Conservation (phyloP, 495 filamentous ascomycete species). For the Endocarpon pusillum region DNA sequence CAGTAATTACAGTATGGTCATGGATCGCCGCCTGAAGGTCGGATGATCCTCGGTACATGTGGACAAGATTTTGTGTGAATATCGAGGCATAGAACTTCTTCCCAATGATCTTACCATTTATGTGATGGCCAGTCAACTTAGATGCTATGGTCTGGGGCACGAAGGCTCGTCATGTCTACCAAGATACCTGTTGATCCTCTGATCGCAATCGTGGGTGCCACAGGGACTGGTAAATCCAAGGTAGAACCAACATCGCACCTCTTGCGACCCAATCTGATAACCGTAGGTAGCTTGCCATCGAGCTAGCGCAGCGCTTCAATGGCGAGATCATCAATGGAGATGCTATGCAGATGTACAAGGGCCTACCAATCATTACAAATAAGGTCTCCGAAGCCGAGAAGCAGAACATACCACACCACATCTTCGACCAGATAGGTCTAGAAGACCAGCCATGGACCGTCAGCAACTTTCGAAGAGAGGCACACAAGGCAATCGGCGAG, state of each 20-base stretch:
- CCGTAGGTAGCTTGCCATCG: conserved; percentile 68
- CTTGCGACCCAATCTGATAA: conserved; percentile 10
- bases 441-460: conserved; percentile 71
- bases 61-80: no score
- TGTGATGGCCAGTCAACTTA: no score
- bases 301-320: conserved; percentile 65
- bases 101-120: no score
- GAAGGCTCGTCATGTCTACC: no score
- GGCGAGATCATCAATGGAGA: conserved; percentile 97
- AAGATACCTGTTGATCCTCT: no score
- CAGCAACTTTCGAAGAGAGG: conserved; percentile 51
- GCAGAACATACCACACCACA: conserved; percentile 72
- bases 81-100: no score
- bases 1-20: no score
- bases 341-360: conserved; percentile 96
- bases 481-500: conserved; percentile 51
- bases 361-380: conserved; percentile 90
- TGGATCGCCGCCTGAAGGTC: no score
- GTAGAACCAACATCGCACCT: conserved; percentile 27
- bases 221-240: conserved; percentile 96
- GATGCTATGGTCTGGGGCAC: no score
- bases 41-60: no score
- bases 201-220: conserved; percentile 76
- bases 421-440: conserved; percentile 59
- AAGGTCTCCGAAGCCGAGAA: conserved; percentile 63